Evolutionary conservation across 352 stramenopile species (phyloP).

Genomic region (Pythium phragmiticola): DNA sequence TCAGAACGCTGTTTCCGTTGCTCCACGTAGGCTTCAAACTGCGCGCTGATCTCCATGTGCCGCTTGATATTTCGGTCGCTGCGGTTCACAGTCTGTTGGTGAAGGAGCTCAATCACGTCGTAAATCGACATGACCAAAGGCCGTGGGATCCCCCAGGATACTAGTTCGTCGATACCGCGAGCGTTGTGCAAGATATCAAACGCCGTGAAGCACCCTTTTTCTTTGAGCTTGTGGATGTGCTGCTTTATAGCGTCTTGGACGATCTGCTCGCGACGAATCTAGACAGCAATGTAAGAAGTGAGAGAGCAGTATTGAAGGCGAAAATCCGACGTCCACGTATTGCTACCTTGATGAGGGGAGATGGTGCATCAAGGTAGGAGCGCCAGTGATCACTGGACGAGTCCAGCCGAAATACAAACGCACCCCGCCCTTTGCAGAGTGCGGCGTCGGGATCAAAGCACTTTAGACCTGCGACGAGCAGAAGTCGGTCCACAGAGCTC

Average conservation of each 20-base stretch:
- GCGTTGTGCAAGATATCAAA: constrained; percentile 61
- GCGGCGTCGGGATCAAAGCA: constrained; percentile 42
- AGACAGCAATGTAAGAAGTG: not conserved
- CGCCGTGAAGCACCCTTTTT: constrained; percentile 50
- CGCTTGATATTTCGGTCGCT: constrained; percentile 43
- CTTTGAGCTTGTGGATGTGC: constrained; percentile 33
- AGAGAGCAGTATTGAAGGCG: not conserved
- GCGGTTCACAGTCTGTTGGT: constrained; percentile 37
- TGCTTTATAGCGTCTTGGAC: constrained; percentile 41
- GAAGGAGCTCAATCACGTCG: constrained; percentile 50
- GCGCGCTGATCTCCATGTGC: constrained; percentile 39
- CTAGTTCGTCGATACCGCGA: constrained; percentile 44
- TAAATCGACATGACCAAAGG: constrained; percentile 53
- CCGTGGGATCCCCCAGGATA: constrained; percentile 49
- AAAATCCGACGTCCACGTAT: not conserved
- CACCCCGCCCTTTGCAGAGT: constrained; percentile 23
- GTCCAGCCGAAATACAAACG: constrained; percentile 39
- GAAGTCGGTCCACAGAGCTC: constrained; percentile 38
- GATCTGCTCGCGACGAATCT: constrained; percentile 61
- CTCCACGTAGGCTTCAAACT: constrained; percentile 40
- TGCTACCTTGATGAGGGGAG: constrained; percentile 45
- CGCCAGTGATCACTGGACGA: constrained; percentile 37
- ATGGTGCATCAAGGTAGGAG: constrained; percentile 36
- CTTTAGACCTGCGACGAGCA: constrained; percentile 47
- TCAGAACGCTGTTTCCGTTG: not conserved